Evolutionary conservation across 148 eudicot genomes (phyloP).

Genomic region (Linanthus parryae): DNA sequence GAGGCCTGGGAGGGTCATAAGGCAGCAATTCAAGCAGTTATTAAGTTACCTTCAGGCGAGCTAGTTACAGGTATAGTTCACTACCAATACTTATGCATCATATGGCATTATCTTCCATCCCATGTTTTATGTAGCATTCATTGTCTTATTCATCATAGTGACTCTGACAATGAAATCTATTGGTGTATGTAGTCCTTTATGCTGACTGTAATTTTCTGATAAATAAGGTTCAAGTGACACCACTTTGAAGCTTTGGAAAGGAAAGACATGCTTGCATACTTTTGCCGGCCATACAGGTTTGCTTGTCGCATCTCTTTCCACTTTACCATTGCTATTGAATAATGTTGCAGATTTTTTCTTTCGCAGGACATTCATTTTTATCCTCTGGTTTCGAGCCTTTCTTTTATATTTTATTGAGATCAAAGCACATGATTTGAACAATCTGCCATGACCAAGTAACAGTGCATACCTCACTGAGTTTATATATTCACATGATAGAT

Average conservation of each 20-base stretch:
- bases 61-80: constrained; percentile 61
- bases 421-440: too few species aligned
- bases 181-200: too few species aligned
- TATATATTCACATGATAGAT: too few species aligned
- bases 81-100: too few species aligned
- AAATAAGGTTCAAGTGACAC: constrained; percentile 87
- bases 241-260: constrained; percentile 90
- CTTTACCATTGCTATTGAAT: not conserved
- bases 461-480: too few species aligned
- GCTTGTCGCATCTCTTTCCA: constrained; percentile 6
- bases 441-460: too few species aligned
- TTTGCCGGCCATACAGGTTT: constrained; percentile 74
- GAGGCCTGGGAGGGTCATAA: constrained; percentile 83
- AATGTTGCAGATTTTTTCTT: too few species aligned
- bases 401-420: too few species aligned
- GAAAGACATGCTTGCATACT: constrained; percentile 63
- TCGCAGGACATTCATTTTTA: too few species aligned
- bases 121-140: not conserved
- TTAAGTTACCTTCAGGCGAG: constrained; percentile 79
- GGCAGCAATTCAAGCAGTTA: constrained; percentile 74
- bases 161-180: not conserved
- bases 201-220: constrained; percentile 14
- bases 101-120: too few species aligned
- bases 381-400: too few species aligned
- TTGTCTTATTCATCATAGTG: not conserved